Percentiles rank a stretch among this genome's conserved stretches.
Evolutionary conservation across 805 yeast genomes (phyloP).

Genomic region (Candida maesae): DNA sequence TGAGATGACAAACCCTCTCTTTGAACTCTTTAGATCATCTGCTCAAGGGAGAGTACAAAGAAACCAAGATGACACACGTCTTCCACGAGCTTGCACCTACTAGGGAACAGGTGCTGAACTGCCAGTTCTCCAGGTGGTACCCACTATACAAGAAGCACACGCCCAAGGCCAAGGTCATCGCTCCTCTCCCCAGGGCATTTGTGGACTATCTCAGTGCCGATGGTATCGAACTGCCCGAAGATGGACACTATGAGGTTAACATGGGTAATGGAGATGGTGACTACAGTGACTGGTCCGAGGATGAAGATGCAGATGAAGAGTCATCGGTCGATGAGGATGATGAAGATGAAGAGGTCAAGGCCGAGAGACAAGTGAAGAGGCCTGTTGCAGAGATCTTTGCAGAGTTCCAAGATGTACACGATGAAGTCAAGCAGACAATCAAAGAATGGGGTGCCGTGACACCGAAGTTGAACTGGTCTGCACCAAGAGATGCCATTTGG

Average conservation of each 20-base stretch:
- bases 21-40: no score
- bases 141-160: slow-evolving; percentile 41
- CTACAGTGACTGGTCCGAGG: slow-evolving; percentile 71
- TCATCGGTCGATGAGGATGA: slow-evolving; percentile 23
- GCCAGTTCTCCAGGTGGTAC: slow-evolving; percentile 62
- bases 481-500: slow-evolving; percentile 95
- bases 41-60: no score
- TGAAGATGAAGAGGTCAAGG: slow-evolving; percentile 18
- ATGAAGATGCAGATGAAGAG: slow-evolving; percentile 22
- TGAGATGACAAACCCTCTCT: no score
- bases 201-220: slow-evolving; percentile 60
- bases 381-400: slow-evolving; percentile 25
- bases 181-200: slow-evolving; percentile 55
- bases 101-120: slow-evolving; percentile 43
- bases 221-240: slow-evolving; percentile 61
- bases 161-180: slow-evolving; percentile 50
- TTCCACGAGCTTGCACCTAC: slow-evolving; percentile 28
- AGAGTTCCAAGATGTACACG: slow-evolving; percentile 59
- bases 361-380: slow-evolving; percentile 9
- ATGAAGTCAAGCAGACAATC: slow-evolving; percentile 43
- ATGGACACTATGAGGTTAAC: slow-evolving; percentile 33
- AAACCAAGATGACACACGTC: slow-evolving; percentile 18
- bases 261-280: slow-evolving; percentile 53
- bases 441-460: slow-evolving; percentile 55
- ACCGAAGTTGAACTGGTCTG: slow-evolving; percentile 95